Evolutionary conservation across 768 basidiomycete genomes (phyloP), one percentile per base, ranked within the genome.

Genomic region (Podaxis sp.): DNA sequence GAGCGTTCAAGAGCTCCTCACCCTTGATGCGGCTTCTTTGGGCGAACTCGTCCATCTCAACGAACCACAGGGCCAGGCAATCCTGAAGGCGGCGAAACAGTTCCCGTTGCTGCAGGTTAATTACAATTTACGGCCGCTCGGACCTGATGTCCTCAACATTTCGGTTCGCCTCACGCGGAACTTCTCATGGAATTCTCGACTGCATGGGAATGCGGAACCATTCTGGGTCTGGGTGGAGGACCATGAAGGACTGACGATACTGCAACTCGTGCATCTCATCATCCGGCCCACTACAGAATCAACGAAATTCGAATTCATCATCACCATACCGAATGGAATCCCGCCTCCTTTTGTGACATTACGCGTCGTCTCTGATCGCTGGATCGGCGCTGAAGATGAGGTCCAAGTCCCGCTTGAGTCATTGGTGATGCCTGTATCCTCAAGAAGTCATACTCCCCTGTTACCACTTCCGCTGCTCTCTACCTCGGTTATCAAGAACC

Each of bases 151-250:
- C 37, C 84, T 99, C 37, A 90, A 87, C 69, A 84, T 99, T 38
- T 78, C 78, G 1, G 81, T 93, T 55, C 80, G 77, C 1, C 79
- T 95, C 36, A 75, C 76, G 15, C 85, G 86, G 26, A 75, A 81
- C 6, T 99, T 98, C 74, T 82, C 82, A 13, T 99, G 97, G 96
- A 90, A 80, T 66, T 68, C 77, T 26, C 90, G 85, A 72, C 68
- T 88, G 2, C 95, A 97, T 68, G 91, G 90, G 0, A 78, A 77
- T 11, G 77, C 79, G 1, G 94, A 99, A 73, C 90, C 93, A 1
- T 98, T 98, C 76, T 98, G 93, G 89, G 74, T 99, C 33, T 99
- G 97, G 97, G 78, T 97, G 2, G 95, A 99, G 76, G 94, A 96
- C 69, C 81, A 88, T 40, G 83, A 89, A 37, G 89, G 87, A n/a